Evolutionary conservation across 805 yeast genomes (phyloP).

Genomic region (Blastobotrys muscicola): DNA sequence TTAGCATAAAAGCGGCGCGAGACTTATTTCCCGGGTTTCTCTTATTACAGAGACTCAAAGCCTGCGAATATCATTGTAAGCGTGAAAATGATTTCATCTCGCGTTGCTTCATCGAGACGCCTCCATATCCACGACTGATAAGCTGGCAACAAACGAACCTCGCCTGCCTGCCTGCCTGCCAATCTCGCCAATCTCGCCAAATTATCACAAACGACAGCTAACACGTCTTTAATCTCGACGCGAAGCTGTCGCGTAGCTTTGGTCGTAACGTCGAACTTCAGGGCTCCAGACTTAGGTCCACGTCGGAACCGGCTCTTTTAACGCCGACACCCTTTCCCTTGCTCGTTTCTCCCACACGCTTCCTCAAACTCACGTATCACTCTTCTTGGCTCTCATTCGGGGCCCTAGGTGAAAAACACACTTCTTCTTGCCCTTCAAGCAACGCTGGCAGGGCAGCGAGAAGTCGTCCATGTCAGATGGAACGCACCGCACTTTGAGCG

Average conservation of each 20-base stretch:
- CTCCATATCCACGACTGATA: not conserved
- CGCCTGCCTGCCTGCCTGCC: no score
- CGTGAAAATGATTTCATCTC: no score
- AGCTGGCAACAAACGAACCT: no score
- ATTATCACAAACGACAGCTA: no score
- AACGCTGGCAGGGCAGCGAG: slow-evolving; percentile 61
- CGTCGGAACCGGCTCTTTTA: slow-evolving; percentile 5
- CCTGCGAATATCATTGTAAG: no score
- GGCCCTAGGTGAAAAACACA: slow-evolving; percentile 64
- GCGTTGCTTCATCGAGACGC: not conserved
- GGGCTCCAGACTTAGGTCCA: not conserved
- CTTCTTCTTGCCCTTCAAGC: slow-evolving; percentile 48
- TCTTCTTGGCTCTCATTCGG: slow-evolving; percentile 40
- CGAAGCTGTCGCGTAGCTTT: no score
- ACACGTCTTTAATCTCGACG: no score
- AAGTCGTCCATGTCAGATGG: slow-evolving; percentile 55
- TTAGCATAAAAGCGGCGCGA: no score
- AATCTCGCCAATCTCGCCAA: no score
- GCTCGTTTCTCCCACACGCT: slow-evolving; percentile 2
- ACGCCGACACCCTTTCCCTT: not conserved
- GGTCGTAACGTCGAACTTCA: no score
- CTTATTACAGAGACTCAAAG: not conserved
- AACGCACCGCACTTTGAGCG: slow-evolving; percentile 74
- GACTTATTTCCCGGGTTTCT: no score
- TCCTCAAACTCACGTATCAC: slow-evolving; percentile 19